A percentile compares a stretch with the other conserved stretches of the same genome.
phyloP scores from a whole-genome alignment of 164 flowering plant genomes.

The Vitis rupestris region DNA sequence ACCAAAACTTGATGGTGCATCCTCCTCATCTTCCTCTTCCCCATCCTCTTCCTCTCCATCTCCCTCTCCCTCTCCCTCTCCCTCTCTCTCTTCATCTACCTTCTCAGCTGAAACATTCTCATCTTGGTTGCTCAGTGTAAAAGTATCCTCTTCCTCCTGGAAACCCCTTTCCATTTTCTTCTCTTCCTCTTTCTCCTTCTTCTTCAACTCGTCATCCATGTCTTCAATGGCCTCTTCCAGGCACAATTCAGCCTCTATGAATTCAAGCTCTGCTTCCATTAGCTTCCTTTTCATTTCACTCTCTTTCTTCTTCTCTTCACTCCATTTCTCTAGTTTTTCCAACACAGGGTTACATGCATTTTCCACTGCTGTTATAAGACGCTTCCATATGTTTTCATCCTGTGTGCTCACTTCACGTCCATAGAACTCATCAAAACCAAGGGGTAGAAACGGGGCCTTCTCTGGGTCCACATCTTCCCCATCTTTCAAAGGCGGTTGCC shows the following conservation, averaged over 20 bases:
- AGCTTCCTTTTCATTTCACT: slow-evolving; percentile 49
- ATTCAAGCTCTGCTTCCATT: slow-evolving; percentile 59
- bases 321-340: slow-evolving; percentile 63
- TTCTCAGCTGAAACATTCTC: slow-evolving; percentile 24
- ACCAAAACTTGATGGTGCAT: slow-evolving; percentile 72
- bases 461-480: slow-evolving; percentile 76
- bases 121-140: slow-evolving; percentile 22
- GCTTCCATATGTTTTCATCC: slow-evolving; percentile 34
- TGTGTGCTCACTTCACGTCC: slow-evolving; percentile 35
- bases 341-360: slow-evolving; percentile 35
- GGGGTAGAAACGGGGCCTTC: slow-evolving; percentile 70
- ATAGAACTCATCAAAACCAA: slow-evolving; percentile 85
- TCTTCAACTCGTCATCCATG: slow-evolving; percentile 60
- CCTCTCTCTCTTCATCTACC: slow-evolving; percentile 20
- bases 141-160: slow-evolving; percentile 36
- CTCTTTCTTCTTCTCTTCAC: slow-evolving; percentile 64
- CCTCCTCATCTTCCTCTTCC: slow-evolving; percentile 32
- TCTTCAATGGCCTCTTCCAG: slow-evolving; percentile 74
- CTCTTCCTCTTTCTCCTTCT: slow-evolving; percentile 63
- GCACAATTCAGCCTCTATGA: slow-evolving; percentile 64
- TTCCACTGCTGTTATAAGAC: slow-evolving; percentile 31
- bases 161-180: slow-evolving; percentile 41
- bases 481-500: slow-evolving; percentile 74
- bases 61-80: slow-evolving; percentile 39
- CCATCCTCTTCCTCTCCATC: slow-evolving; percentile 54